phyloP scores from a whole-genome alignment of 768 basidiomycete genomes.

The Sporobolomyces phaffii region DNA sequence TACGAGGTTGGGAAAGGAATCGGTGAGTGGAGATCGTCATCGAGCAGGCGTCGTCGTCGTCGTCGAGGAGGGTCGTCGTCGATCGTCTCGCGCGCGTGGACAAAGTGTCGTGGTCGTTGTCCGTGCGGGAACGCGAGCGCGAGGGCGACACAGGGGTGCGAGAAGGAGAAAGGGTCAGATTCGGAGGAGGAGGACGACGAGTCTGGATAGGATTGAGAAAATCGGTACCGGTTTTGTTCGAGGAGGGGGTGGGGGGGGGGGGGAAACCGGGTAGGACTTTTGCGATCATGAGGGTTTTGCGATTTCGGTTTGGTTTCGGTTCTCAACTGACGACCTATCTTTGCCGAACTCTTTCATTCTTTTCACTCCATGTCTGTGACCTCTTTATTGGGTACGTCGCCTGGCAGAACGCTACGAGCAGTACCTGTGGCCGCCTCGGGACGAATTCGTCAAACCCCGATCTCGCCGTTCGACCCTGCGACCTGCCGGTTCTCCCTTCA shows the following conservation, averaged over 20 bases:
- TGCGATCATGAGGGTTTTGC: too few relatives aligned
- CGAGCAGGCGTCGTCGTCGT: too few relatives aligned
- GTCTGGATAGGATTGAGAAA: constrained; percentile 51
- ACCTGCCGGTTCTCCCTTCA: constrained; percentile 40
- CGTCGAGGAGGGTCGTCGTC: too few relatives aligned
- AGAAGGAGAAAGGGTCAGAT: constrained; percentile 43
- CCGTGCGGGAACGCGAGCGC: too few relatives aligned
- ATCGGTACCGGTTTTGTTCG: too few relatives aligned
- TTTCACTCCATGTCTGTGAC: too few relatives aligned
- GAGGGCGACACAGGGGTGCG: too few relatives aligned
- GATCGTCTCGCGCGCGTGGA: too few relatives aligned
- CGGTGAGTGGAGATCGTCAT: constrained; percentile 41
- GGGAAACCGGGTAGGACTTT: constrained; percentile 32
- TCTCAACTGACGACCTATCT: neutral
- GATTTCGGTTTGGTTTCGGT: constrained; percentile 39
- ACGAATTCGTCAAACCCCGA: constrained; percentile 16
- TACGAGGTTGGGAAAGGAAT: constrained; percentile 61
- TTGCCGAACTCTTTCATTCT: constrained; percentile 1
- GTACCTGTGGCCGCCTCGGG: constrained; percentile 40
- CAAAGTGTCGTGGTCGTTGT: too few relatives aligned
- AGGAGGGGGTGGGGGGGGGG: constrained; percentile 59
- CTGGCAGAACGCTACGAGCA: constrained; percentile 26
- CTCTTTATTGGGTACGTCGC: too few relatives aligned
- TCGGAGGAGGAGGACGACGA: constrained; percentile 53
- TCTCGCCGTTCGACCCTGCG: neutral